phyloP scores from a whole-genome alignment of 1,284 basidiomycete species.

The Apiotrichum gracile region DNA sequence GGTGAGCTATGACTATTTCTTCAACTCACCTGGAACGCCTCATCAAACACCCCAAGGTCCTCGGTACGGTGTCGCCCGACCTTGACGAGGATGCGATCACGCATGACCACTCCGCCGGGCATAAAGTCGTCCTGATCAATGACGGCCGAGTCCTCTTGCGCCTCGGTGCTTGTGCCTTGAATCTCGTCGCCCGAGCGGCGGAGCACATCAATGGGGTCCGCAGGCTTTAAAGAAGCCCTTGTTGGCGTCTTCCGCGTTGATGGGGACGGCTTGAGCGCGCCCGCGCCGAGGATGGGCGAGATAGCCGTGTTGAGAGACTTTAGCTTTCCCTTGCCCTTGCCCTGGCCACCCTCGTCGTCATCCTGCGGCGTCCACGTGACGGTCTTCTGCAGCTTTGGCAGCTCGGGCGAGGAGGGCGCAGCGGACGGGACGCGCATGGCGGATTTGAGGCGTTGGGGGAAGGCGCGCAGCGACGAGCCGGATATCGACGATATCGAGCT shows the following conservation, averaged over 20 bases:
- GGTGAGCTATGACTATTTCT: background rate
- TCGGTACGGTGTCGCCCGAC: conserved; percentile 40
- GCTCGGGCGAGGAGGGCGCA: background rate
- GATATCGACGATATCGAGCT: background rate
- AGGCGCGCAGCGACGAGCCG: background rate
- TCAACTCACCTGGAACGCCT: conserved; percentile 28
- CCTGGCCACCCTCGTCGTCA: no score
- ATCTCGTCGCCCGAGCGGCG: conserved; percentile 32
- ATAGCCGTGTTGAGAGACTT: no score
- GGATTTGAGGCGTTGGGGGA: conserved; percentile 5
- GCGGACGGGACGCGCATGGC: background rate
- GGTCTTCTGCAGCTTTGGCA: background rate
- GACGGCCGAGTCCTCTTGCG: conserved; percentile 24
- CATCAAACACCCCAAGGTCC: conserved; percentile 29
- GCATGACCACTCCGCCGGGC: conserved; percentile 34
- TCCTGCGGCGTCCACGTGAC: background rate
- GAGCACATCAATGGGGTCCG: conserved; percentile 34
- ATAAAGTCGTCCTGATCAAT: conserved; percentile 16
- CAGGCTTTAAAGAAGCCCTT: conserved; percentile 20
- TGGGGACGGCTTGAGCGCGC: background rate
- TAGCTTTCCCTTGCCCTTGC: no score
- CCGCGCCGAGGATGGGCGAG: no score
- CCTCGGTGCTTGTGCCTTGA: conserved; percentile 36
- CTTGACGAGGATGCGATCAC: conserved; percentile 43
- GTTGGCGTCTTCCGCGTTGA: no score